Percentiles rank a stretch among this genome's conserved stretches.
Conservation (phyloP, 768 basidiomycete species). For the Suillus variegatus region DNA sequence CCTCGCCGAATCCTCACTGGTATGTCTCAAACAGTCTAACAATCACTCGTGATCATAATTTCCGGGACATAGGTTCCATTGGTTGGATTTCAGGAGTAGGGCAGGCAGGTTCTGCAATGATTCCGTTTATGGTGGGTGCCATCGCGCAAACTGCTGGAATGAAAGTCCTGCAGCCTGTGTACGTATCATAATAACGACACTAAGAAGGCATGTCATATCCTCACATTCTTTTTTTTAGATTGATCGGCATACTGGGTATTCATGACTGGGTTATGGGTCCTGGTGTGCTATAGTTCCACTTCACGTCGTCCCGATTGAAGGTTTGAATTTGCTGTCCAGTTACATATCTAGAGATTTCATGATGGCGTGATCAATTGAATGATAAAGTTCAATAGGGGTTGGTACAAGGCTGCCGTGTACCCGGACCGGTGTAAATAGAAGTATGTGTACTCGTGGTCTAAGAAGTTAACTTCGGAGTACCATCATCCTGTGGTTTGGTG, state of each 20-base stretch:
- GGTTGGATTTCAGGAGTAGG: constrained; percentile 73
- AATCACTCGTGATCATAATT: too few relatives aligned
- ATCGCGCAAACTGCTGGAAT: constrained; percentile 64
- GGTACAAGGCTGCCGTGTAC: too few relatives aligned
- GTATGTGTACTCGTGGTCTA: neutral
- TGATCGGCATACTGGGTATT: constrained; percentile 34
- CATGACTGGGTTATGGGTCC: constrained; percentile 36
- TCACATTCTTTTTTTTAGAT: neutral
- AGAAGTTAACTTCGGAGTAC: neutral
- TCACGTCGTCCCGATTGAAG: constrained; percentile 8
- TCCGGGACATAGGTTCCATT: constrained; percentile 44
- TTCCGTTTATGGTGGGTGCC: constrained; percentile 75
- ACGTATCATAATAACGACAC: constrained; percentile 9
- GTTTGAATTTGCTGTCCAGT: neutral
- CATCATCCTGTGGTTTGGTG: neutral
- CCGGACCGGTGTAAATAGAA: neutral
- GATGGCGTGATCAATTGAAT: neutral
- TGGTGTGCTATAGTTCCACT: constrained; percentile 25
- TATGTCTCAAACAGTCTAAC: neutral
- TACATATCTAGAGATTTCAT: too few relatives aligned
- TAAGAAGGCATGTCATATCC: neutral
- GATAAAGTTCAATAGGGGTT: neutral
- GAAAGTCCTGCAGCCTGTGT: constrained; percentile 38
- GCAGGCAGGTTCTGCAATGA: constrained; percentile 67
- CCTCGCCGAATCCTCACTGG: constrained; percentile 70